Evolutionary conservation across 768 basidiomycete species (phyloP), one percentile per base, ranked within the genome.

Genomic region (Agaricus blazei): DNA sequence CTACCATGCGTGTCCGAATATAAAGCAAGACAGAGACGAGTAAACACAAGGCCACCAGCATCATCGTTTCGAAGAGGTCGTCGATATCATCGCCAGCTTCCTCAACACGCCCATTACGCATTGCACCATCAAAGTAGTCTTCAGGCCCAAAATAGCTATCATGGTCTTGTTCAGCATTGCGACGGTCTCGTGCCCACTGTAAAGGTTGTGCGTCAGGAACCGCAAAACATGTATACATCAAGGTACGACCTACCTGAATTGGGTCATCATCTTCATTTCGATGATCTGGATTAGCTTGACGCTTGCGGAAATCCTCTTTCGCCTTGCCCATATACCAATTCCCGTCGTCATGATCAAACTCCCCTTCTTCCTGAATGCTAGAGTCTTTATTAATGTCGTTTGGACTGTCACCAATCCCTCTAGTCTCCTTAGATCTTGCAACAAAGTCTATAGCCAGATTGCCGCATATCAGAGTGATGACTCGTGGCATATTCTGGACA

Each of bases 311-410:
- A 52, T 93, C 87, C 54, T 92, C 90, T 58, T 79, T 81, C 4
- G 90, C 89, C 62, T 87, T 90, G 7, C 90, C 90, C 41, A 90
- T 68, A 63, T 93, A 91, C 91, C 90, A 93, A 5, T 82, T 75
- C 4, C 80, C 83, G 11, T 84, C 86, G 47, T 87, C 87, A 14
- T 81, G 78, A 49, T 80, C 79, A 24, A 59, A 51, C 48, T 67
- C 66, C 27, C 70, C 75, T 47, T 75, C 70, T 27, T 75, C 72
- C 54, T 63, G 64, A 26, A 56, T 52, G 4, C 53, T 61, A 12
- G 69, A 67, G 28, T 71, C 66, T 2, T 57, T 52, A 44, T 36
- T 61, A 49, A 64, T 68, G 43, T 65, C 59, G 47, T 66, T 62
- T 58, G 67, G 65, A 26, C 68, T 65, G 48, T 71, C 70, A 26